Evolutionary conservation across 352 stramenopile genomes (phyloP).

Genomic region (Aphanomyces stellatus): DNA sequence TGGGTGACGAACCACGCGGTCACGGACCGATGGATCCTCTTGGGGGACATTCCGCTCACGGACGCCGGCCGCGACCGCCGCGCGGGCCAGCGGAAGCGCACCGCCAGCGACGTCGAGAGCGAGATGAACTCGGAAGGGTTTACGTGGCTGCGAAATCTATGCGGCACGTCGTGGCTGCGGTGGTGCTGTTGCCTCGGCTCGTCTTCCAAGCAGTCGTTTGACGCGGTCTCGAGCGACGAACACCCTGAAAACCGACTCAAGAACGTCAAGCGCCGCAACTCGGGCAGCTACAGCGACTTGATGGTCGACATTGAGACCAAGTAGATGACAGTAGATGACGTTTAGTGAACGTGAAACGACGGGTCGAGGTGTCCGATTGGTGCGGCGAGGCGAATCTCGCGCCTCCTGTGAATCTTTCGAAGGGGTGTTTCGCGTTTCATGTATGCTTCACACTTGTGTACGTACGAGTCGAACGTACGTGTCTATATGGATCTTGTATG

Average conservation of each 20-base stretch:
- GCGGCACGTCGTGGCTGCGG: conserved; percentile 26
- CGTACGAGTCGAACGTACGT: no score
- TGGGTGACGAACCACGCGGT: conserved; percentile 79
- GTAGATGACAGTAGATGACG: no score
- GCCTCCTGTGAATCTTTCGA: no score
- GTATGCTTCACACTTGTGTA: no score
- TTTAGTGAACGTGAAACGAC: no score
- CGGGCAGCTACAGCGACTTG: conserved; percentile 75
- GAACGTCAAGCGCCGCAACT: conserved; percentile 55
- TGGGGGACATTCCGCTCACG: conserved; percentile 69
- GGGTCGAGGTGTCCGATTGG: no score
- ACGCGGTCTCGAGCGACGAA: conserved; percentile 14
- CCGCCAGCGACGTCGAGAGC: conserved; percentile 15
- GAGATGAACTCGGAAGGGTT: conserved; percentile 21
- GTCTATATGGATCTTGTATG: no score
- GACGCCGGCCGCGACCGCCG: conserved; percentile 44
- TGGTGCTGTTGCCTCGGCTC: conserved; percentile 36
- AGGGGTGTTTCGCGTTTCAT: no score
- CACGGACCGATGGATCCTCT: conserved; percentile 75
- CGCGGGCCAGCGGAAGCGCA: conserved; percentile 48
- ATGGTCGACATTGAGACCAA: conserved; percentile 41
- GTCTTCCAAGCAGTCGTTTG: conserved; percentile 16
- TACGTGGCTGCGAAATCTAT: conserved; percentile 35
- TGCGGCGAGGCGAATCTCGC: no score
- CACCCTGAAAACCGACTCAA: conserved; percentile 64